Evolutionary conservation across 768 basidiomycete genomes (phyloP).

Genomic region (Lentinula sp.): DNA sequence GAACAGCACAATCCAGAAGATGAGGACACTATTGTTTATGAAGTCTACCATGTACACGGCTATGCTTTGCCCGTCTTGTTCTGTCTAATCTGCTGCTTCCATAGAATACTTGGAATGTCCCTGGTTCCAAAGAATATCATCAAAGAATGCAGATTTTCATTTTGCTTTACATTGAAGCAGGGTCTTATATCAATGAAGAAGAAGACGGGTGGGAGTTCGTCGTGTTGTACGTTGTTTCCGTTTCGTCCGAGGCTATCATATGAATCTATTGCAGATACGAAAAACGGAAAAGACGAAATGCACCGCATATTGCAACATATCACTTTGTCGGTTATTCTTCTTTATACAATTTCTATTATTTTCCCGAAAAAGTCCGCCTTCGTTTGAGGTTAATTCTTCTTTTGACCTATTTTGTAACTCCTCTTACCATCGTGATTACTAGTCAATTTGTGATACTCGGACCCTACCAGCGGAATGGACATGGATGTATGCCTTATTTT

Average conservation of each 20-base stretch:
- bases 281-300: slow-evolving; percentile 58
- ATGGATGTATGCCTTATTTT: slow-evolving; percentile 65
- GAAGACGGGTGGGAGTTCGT: slow-evolving; percentile 95
- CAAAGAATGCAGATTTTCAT: slow-evolving; percentile 92
- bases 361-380: slow-evolving; percentile 84
- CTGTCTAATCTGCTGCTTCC: background rate
- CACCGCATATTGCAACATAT: slow-evolving; percentile 54
- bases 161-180: slow-evolving; percentile 90
- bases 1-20: slow-evolving; percentile 39
- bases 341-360: slow-evolving; percentile 93
- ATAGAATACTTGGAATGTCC: slow-evolving; percentile 78
- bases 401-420: background rate
- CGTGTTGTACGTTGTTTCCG: slow-evolving; percentile 54
- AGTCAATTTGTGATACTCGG: slow-evolving; percentile 94
- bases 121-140: slow-evolving; percentile 90
- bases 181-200: slow-evolving; percentile 90
- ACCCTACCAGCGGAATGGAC: slow-evolving; percentile 84
- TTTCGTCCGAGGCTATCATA: background rate
- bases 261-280: slow-evolving; percentile 56
- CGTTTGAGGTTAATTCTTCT: slow-evolving; percentile 65
- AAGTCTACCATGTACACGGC: slow-evolving; percentile 81
- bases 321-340: slow-evolving; percentile 96
- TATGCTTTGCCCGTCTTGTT: background rate
- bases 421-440: slow-evolving; percentile 4
- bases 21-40: slow-evolving; percentile 67